phyloP scores from a whole-genome alignment of 106 monocot species.

The Allium sativum region DNA sequence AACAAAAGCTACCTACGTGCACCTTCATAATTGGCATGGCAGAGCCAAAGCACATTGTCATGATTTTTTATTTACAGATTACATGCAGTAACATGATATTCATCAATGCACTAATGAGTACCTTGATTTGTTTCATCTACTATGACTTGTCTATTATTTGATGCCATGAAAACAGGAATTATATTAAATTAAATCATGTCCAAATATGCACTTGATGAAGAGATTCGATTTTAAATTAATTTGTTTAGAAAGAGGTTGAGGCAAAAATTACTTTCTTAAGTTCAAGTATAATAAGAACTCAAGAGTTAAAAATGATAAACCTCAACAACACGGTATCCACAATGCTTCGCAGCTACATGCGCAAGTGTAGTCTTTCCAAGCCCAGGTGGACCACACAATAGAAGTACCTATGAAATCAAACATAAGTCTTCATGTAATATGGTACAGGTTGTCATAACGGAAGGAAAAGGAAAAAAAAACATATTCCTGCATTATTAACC shows the following conservation, averaged over 20 bases:
- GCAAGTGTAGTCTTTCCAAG: slow-evolving; percentile 98
- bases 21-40: too few relatives aligned
- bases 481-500: too few relatives aligned
- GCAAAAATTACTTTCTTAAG: too few relatives aligned
- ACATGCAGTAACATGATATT: neutral
- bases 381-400: slow-evolving; percentile 96
- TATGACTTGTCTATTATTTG: neutral
- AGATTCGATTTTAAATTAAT: too few relatives aligned
- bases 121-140: neutral
- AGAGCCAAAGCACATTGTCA: too few relatives aligned
- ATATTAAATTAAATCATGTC: too few relatives aligned
- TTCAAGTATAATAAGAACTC: neutral
- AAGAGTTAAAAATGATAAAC: slow-evolving; percentile 19
- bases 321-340: slow-evolving; percentile 97
- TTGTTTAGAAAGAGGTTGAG: too few relatives aligned
- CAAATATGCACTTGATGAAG: too few relatives aligned
- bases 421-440: neutral
- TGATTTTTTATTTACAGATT: too few relatives aligned
- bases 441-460: neutral
- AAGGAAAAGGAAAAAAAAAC: neutral
- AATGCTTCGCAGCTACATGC: slow-evolving; percentile 90
- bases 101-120: neutral
- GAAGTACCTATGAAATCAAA: slow-evolving; percentile 53
- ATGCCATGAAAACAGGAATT: too few relatives aligned
- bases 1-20: neutral